These are phyloP conservation scores for Dioscorea zingiberensis DNA, from an alignment of 106 monocot species.

Conservation along the genomic window DNA sequence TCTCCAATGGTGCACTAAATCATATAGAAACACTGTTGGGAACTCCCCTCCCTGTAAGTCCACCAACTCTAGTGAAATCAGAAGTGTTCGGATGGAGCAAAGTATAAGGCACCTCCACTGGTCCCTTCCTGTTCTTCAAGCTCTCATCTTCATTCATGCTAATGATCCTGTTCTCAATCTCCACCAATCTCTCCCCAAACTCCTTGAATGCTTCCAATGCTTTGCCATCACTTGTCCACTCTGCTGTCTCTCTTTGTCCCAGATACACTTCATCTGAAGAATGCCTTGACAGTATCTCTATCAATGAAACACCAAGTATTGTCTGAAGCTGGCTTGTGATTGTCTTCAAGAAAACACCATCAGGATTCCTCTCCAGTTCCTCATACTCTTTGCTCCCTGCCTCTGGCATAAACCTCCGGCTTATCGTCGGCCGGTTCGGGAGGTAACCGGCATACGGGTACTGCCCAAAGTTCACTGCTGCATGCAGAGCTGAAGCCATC, in stretches of 20 bases:
- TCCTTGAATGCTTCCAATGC: conserved; percentile 39
- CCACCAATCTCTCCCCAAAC: conserved; percentile 23
- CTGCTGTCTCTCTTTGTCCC: conserved; percentile 39
- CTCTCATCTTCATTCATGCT: conserved; percentile 21
- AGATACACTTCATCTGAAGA: conserved; percentile 74
- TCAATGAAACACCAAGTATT: conserved; percentile 40
- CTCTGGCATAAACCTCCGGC: conserved; percentile 64
- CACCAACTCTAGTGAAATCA: conserved; percentile 2
- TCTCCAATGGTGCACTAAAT: too few relatives aligned
- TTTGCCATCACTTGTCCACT: conserved; percentile 62
- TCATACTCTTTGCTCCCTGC: conserved; percentile 34
- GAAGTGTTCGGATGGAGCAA: conserved; percentile 27
- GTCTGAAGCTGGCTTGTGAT: conserved; percentile 46
- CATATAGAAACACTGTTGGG: conserved; percentile 78
- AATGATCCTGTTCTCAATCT: conserved; percentile 28
- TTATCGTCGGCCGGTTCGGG: conserved; percentile 67
- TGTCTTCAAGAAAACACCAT: conserved; percentile 42
- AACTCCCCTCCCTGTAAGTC: conserved; percentile 54
- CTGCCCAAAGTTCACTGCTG: conserved; percentile 85
- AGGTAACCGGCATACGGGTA: conserved; percentile 69
- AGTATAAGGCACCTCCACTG: conserved; percentile 33
- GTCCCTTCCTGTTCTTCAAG: conserved; percentile 48
- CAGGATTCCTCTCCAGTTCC: conserved; percentile 38
- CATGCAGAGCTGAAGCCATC: conserved; percentile 78
- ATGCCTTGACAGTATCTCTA: conserved; percentile 69